Base-by-base conservation (phyloP, 2,329 filamentous ascomycete genomes). In the Rasamsonia emersonii region DNA sequence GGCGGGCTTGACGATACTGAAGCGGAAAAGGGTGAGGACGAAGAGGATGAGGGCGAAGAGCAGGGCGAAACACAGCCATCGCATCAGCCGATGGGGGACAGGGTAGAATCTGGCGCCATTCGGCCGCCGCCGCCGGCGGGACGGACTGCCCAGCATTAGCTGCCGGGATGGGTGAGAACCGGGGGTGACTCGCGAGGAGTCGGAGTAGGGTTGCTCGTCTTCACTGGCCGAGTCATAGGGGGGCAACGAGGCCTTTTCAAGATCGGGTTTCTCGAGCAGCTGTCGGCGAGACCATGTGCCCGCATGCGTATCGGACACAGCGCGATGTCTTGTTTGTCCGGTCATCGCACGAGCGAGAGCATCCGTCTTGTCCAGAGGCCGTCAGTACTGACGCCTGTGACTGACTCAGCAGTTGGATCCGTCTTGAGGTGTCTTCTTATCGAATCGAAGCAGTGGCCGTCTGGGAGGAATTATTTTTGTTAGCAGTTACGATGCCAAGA, bases 21-120 rank as follows among this genome's bases (percentile, higher is more conserved):
- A 79, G 17, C 82, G 74, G 31, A 85, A 73, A 20, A 95, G 68
- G 35, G 73, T 77, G 35, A 85, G 61, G 35, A 94, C 80, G 61
- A 95, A 85, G 25, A 93, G 51, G 4, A 91, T 43, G 9, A 94
- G 71, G 1, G 75, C 73, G 2, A 72, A 68, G 28, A 83, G 73
- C 32, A 93, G 65, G 3, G 70, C 73, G 29, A 88, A 65, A 42
- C 85, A 86, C 34, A 94, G 74, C 54, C 82, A 93, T 46, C 86
- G 72, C 35, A 84, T 77, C 37, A 91, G 74, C 40, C 71, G 81
- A 49, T 79, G 77, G 5, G 82, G 83, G 24, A 88, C 59, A 18
- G 77, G 70, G 47, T 82, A 83, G 32, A 71, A 56, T 33, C 51
- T 43, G 4, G 50, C 44, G 13, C 35, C 41, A 16, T 51, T 45